Conservation (phyloP, 306 rosid species). For the Myrica gale region DNA sequence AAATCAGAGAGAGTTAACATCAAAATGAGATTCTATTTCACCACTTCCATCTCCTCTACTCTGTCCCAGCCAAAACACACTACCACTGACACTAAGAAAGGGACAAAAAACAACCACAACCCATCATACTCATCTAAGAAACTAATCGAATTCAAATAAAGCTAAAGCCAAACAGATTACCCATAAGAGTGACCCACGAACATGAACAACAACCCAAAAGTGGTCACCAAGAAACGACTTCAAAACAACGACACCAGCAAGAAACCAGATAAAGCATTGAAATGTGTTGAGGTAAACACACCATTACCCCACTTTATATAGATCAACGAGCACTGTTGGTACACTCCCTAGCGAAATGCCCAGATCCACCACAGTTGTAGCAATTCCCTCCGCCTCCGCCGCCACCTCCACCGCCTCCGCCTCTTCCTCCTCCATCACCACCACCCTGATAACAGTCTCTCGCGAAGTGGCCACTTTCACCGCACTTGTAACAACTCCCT, state of each 20-base stretch:
- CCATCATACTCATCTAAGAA: not conserved
- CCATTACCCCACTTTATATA: not conserved
- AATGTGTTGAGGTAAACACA: not conserved
- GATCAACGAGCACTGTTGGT: constrained; percentile 36
- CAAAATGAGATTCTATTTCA: not conserved
- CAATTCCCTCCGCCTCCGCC: constrained; percentile 47
- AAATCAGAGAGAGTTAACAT: constrained; percentile 6
- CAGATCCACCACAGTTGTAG: constrained; percentile 51
- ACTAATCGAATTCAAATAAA: not conserved
- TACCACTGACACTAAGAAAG: not conserved
- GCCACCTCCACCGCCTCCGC: constrained; percentile 49
- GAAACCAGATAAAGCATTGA: not conserved
- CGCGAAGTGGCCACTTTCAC: constrained; percentile 46
- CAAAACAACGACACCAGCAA: not conserved
- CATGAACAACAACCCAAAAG: not conserved
- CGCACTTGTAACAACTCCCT: constrained; percentile 52
- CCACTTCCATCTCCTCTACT: not conserved
- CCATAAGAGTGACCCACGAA: not conserved
- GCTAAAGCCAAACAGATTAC: not conserved
- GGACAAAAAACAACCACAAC: not conserved
- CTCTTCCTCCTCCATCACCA: constrained; percentile 16
- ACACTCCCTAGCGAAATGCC: constrained; percentile 67
- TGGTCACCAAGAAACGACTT: not conserved
- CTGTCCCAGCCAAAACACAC: constrained; percentile 9
- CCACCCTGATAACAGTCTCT: constrained; percentile 48